Percentiles rank a stretch among this genome's conserved stretches.
Conservation (phyloP, 352 stramenopile species). For the Phytophthora hibernalis region DNA sequence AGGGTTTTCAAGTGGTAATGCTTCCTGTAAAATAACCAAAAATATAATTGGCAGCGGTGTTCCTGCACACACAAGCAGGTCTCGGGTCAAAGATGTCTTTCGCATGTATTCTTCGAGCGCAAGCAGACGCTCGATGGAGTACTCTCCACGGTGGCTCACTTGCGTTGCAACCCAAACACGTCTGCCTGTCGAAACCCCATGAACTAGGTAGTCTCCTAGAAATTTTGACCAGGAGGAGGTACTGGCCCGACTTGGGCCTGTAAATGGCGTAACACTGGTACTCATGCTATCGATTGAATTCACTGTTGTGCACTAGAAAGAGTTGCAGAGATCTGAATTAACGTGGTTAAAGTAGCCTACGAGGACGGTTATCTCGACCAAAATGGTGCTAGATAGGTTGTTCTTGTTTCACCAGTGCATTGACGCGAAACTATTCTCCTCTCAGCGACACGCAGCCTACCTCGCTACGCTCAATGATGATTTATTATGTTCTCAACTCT, state of each 20-base stretch:
- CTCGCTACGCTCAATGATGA: too few relatives aligned
- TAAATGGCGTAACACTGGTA: background rate
- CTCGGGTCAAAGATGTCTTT: conserved; percentile 17
- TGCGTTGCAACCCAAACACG: conserved; percentile 19
- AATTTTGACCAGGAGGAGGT: background rate
- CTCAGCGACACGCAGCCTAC: too few relatives aligned
- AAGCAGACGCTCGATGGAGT: conserved; percentile 34
- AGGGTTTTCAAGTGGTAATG: conserved; percentile 21
- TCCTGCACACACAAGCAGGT: conserved; percentile 19
- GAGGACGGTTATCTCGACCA: background rate
- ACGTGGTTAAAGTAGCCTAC: background rate
- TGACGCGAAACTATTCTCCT: too few relatives aligned
- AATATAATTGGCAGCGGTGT: conserved; percentile 29
- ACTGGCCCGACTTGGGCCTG: background rate
- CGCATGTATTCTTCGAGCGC: conserved; percentile 36
- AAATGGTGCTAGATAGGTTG: background rate
- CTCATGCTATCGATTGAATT: background rate
- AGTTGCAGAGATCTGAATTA: background rate
- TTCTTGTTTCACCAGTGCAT: too few relatives aligned
- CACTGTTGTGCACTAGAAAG: background rate
- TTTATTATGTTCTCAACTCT: too few relatives aligned
- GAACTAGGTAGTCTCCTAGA: background rate
- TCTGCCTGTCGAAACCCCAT: background rate
- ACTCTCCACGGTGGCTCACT: conserved; percentile 37
- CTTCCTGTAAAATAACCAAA: conserved; percentile 21